Conservation (phyloP, 257 asterid genomes). For the Fraxinus anomala region DNA sequence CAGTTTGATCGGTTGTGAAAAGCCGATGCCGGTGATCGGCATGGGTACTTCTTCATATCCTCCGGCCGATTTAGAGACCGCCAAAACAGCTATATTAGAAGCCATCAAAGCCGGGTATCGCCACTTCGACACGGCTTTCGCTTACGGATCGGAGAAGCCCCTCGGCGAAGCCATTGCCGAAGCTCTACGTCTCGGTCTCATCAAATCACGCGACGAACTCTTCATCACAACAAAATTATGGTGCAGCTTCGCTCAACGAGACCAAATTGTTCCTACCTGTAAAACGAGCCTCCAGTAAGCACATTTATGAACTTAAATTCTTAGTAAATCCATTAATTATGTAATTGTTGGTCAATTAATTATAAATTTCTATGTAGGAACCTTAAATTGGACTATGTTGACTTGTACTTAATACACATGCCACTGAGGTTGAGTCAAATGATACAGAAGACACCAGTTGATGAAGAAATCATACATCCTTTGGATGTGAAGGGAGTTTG, state of each 20-base stretch:
- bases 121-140: conserved; percentile 67
- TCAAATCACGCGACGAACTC: conserved; percentile 54
- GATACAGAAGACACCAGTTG: conserved; percentile 26
- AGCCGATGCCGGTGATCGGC: conserved; percentile 51
- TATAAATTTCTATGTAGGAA: conserved; percentile 31
- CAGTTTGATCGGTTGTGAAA: conserved; percentile 32
- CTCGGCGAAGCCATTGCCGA: conserved; percentile 56
- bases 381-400: conserved; percentile 58
- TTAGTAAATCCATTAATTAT: background rate
- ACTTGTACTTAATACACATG: conserved; percentile 57
- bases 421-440: conserved; percentile 50
- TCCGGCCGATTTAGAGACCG: conserved; percentile 25
- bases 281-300: conserved; percentile 57
- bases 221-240: conserved; percentile 71
- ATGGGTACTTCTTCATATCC: conserved; percentile 55
- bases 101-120: conserved; percentile 65
- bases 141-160: conserved; percentile 56
- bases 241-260: conserved; percentile 47
- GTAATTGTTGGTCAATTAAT: background rate
- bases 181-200: conserved; percentile 47
- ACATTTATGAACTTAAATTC: too few relatives aligned
- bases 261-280: conserved; percentile 57
- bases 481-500: conserved; percentile 58
- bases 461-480: conserved; percentile 32
- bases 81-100: conserved; percentile 47